Conservation (phyloP, 345 rosid species). For the Leavenworthia alabamica region DNA sequence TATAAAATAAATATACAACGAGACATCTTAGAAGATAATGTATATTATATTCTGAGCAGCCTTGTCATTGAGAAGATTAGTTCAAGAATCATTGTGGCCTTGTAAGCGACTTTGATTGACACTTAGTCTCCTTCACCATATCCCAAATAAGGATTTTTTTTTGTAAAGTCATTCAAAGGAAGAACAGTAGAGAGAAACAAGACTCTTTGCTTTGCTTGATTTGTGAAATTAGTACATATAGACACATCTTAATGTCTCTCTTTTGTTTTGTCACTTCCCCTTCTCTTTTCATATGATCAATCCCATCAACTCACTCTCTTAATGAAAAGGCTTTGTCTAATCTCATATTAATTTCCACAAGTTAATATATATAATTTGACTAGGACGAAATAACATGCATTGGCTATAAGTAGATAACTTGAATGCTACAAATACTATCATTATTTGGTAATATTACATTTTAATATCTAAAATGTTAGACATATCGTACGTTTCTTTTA, state of each 20-base stretch:
- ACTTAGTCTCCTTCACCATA: constrained; percentile 21
- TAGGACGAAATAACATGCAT: too few relatives aligned
- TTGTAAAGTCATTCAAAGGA: constrained; percentile 29
- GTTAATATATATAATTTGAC: neutral
- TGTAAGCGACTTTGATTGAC: constrained; percentile 28
- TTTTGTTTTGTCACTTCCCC: constrained; percentile 26
- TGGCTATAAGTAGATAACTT: constrained; percentile 14
- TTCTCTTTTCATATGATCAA: constrained; percentile 23
- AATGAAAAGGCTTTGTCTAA: constrained; percentile 15
- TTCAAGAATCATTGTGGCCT: constrained; percentile 13
- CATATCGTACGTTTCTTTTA: too few relatives aligned
- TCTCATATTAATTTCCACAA: neutral
- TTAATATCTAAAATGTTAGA: neutral
- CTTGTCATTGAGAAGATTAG: constrained; percentile 19
- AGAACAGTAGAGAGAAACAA: constrained; percentile 19
- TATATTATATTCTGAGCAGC: neutral
- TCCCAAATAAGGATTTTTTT: neutral
- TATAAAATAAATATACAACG: too few relatives aligned
- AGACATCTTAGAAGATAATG: too few relatives aligned
- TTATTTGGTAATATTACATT: neutral
- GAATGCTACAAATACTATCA: neutral
- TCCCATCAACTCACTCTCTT: constrained; percentile 19
- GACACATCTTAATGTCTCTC: constrained; percentile 6
- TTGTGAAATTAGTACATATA: constrained; percentile 22
- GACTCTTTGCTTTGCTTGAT: constrained; percentile 30